Conservation (phyloP, 768 basidiomycete species). For the Amyloporia xantha region DNA sequence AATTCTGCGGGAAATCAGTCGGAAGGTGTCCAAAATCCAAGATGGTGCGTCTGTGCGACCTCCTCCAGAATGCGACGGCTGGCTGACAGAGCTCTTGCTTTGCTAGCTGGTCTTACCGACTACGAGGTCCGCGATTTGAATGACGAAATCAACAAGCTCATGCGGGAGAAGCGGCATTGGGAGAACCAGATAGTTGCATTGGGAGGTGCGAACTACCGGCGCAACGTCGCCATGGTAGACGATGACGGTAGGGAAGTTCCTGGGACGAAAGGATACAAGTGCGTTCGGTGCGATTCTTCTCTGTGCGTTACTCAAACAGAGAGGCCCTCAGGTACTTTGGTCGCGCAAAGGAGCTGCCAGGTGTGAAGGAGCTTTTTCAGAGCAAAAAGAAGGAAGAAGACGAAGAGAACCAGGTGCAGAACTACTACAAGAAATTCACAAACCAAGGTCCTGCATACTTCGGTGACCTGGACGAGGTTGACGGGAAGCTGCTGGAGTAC, state of each 20-base stretch:
- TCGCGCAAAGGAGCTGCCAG: constrained; percentile 91
- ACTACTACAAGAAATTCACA: constrained; percentile 82
- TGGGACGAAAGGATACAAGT: constrained; percentile 98
- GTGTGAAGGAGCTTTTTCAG: constrained; percentile 91
- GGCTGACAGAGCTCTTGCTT: background rate
- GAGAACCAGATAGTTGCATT: constrained; percentile 96
- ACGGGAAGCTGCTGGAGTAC: constrained; percentile 57
- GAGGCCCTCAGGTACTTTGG: constrained; percentile 75
- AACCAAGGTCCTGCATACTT: constrained; percentile 86
- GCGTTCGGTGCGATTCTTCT: constrained; percentile 1
- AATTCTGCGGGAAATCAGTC: constrained; percentile 86
- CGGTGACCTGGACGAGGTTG: constrained; percentile 83
- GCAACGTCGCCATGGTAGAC: constrained; percentile 91
- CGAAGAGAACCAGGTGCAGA: constrained; percentile 74
- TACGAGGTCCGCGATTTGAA: constrained; percentile 96
- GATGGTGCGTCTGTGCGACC: constrained; percentile 53
- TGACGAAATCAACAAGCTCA: constrained; percentile 93
- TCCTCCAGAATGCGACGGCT: background rate
- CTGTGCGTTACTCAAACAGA: background rate
- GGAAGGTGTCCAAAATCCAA: constrained; percentile 98
- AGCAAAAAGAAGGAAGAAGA: constrained; percentile 81
- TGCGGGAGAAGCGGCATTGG: constrained; percentile 96
- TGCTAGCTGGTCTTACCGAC: constrained; percentile 81
- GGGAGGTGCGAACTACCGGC: constrained; percentile 92
- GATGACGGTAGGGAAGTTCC: constrained; percentile 96